These are phyloP conservation scores for Metschnikowia hibisci DNA, from an alignment of 805 yeast genomes.

Conservation along the genomic window DNA sequence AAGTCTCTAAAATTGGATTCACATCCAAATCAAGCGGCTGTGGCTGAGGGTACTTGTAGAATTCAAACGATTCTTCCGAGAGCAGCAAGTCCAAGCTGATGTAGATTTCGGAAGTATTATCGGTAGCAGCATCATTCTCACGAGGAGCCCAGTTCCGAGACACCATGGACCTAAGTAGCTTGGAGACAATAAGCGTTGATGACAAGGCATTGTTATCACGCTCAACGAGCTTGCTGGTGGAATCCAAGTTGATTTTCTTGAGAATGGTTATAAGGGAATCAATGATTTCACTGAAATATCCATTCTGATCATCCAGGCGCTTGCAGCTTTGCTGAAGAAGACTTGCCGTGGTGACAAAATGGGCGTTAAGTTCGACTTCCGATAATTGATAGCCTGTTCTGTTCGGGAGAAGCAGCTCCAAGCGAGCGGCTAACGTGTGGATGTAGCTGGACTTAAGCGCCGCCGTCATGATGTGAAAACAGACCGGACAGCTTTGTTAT, in stretches of 20 bases:
- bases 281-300: constrained; percentile 19
- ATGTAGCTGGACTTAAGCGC: constrained; percentile 13
- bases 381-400: constrained; percentile 36
- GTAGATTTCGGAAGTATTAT: constrained; percentile 9
- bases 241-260: constrained; percentile 17
- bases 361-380: constrained; percentile 41
- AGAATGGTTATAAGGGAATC: constrained; percentile 24
- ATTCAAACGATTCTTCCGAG: constrained; percentile 22
- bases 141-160: constrained; percentile 26
- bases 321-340: constrained; percentile 22
- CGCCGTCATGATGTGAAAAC: constrained; percentile 1
- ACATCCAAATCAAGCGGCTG: constrained; percentile 21
- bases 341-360: constrained; percentile 30
- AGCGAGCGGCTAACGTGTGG: constrained; percentile 18
- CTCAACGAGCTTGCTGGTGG: constrained; percentile 21
- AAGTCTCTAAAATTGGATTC: constrained; percentile 24
- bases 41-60: constrained; percentile 30
- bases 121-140: constrained; percentile 6
- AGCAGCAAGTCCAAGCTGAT: constrained; percentile 12
- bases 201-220: constrained; percentile 29
- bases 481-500: neutral
- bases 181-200: constrained; percentile 31
- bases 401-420: constrained; percentile 35
- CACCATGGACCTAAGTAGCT: constrained; percentile 28
- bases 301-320: constrained; percentile 10